Conservation (phyloP, 805 yeast species). For the Sugiyamaella mastotermitis region DNA sequence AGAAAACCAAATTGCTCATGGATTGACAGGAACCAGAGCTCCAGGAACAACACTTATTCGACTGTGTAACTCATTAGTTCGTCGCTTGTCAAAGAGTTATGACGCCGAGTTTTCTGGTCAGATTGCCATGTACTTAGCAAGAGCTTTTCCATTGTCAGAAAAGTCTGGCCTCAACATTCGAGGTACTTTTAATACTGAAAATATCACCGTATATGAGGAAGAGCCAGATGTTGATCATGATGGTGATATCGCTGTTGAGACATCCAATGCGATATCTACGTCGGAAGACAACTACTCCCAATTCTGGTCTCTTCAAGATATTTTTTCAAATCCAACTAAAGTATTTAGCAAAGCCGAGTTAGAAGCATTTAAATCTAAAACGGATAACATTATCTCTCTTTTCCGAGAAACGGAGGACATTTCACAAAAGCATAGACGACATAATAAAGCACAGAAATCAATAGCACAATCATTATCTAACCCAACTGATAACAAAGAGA, state of each 20-base stretch:
- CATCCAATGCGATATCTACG: neutral
- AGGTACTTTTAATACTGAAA: slow-evolving; percentile 31
- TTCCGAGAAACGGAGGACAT: slow-evolving; percentile 10
- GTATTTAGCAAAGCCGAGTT: slow-evolving; percentile 12
- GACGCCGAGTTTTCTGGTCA: slow-evolving; percentile 31
- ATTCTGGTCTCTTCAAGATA: slow-evolving; percentile 20
- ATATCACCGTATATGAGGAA: slow-evolving; percentile 25
- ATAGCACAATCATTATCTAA: neutral
- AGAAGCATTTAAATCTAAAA: slow-evolving; percentile 12
- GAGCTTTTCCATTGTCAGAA: slow-evolving; percentile 32
- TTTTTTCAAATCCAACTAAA: slow-evolving; percentile 24
- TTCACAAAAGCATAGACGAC: too few relatives aligned
- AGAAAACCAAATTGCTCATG: slow-evolving; percentile 21
- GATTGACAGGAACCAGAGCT: slow-evolving; percentile 24
- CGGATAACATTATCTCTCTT: slow-evolving; percentile 17
- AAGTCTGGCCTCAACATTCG: slow-evolving; percentile 32
- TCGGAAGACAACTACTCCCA: neutral
- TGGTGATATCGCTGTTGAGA: neutral
- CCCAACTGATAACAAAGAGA: slow-evolving; percentile 13
- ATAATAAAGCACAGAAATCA: neutral
- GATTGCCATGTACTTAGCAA: slow-evolving; percentile 29
- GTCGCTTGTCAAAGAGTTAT: slow-evolving; percentile 29
- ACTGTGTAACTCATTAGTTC: slow-evolving; percentile 29
- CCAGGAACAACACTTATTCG: slow-evolving; percentile 33
- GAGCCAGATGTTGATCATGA: slow-evolving; percentile 8